Conservation (phyloP, 768 basidiomycete species). For the Lentinula raphanica region DNA sequence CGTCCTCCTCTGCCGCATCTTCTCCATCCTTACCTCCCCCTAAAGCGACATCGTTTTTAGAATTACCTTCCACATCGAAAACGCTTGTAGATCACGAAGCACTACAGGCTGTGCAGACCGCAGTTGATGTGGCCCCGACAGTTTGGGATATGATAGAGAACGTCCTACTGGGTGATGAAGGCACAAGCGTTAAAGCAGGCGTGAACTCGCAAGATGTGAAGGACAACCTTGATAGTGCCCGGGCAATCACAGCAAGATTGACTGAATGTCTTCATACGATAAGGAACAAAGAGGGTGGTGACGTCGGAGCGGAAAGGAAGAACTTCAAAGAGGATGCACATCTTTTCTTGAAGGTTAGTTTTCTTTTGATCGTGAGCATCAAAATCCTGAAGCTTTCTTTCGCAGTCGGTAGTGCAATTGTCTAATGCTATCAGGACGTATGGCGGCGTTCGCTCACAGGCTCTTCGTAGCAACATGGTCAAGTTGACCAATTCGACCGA, state of each 20-base stretch:
- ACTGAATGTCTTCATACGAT: slow-evolving; percentile 53
- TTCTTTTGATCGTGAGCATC: not conserved
- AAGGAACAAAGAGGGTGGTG: slow-evolving; percentile 37
- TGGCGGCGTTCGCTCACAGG: slow-evolving; percentile 51
- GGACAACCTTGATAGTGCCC: slow-evolving; percentile 56
- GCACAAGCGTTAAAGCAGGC: not conserved
- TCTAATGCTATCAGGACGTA: slow-evolving; percentile 68
- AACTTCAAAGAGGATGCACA: slow-evolving; percentile 74
- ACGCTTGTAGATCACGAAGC: slow-evolving; percentile 74
- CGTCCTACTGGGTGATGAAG: slow-evolving; percentile 44
- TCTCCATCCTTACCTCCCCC: slow-evolving; percentile 30
- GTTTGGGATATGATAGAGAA: slow-evolving; percentile 83
- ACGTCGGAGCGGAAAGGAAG: slow-evolving; percentile 50
- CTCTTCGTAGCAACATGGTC: slow-evolving; percentile 66
- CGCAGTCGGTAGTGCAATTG: slow-evolving; percentile 68
- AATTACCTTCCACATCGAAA: slow-evolving; percentile 49
- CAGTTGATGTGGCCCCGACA: slow-evolving; percentile 72
- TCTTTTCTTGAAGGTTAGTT: slow-evolving; percentile 70
- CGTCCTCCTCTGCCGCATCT: slow-evolving; percentile 24
- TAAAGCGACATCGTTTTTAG: slow-evolving; percentile 34
- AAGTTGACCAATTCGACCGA: slow-evolving; percentile 79
- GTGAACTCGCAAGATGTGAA: slow-evolving; percentile 36
- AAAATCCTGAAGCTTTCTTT: slow-evolving; percentile 4
- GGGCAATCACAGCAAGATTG: slow-evolving; percentile 59
- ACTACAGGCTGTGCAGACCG: slow-evolving; percentile 69